Percentiles rank a stretch among this genome's conserved stretches.
Evolutionary conservation across 768 basidiomycete genomes (phyloP).

Genomic region (Rhizopogon roseolus): DNA sequence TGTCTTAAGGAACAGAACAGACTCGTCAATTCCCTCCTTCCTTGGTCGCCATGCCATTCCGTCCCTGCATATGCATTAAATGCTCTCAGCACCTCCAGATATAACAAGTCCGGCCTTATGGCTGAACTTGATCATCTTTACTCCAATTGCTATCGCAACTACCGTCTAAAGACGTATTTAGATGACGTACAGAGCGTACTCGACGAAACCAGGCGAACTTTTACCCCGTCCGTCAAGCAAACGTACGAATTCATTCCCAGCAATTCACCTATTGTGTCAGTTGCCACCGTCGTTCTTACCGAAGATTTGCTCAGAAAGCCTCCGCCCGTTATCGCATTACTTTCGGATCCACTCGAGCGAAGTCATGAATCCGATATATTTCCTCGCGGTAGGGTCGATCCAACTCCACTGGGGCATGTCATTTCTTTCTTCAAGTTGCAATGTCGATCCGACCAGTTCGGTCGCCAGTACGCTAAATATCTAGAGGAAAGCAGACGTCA

Average conservation of each 20-base stretch:
- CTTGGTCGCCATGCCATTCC: conserved; percentile 12
- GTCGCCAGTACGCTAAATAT: conserved; percentile 8
- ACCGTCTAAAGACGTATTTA: conserved; percentile 7
- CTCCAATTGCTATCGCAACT: conserved; percentile 12
- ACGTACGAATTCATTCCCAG: not conserved
- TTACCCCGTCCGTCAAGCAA: not conserved
- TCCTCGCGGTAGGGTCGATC: not conserved
- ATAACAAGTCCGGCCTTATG: not conserved
- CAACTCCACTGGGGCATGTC: not conserved
- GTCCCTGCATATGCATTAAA: not conserved
- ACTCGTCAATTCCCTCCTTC: not conserved
- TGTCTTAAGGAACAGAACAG: not conserved
- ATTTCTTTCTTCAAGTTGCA: not conserved
- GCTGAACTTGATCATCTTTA: conserved; percentile 2
- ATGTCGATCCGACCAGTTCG: not conserved
- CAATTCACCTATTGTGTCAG: not conserved
- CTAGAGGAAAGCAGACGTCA: conserved; percentile 8
- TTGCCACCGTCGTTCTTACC: not conserved
- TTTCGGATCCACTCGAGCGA: not conserved
- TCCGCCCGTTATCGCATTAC: not conserved
- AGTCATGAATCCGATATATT: not conserved
- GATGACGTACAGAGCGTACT: conserved; percentile 9
- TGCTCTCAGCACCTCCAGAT: not conserved
- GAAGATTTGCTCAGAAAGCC: not conserved
- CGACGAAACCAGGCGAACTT: not conserved